phyloP scores from a whole-genome alignment of 2,329 filamentous ascomycete species.

The Exserohilum rostratum region DNA sequence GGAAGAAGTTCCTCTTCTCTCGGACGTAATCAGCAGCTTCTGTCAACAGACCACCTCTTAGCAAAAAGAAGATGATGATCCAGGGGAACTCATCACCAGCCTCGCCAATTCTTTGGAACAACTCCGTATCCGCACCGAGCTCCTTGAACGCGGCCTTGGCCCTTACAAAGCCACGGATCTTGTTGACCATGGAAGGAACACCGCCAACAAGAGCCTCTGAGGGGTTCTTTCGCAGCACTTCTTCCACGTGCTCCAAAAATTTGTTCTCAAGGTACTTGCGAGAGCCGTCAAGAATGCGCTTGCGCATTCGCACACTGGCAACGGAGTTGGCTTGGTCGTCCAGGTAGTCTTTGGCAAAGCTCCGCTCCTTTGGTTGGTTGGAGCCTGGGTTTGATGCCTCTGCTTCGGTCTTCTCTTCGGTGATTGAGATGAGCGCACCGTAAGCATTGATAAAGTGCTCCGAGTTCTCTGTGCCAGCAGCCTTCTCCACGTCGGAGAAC shows the following conservation, averaged over 20 bases:
- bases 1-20: slow-evolving; percentile 81
- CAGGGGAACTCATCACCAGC: slow-evolving; percentile 80
- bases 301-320: slow-evolving; percentile 71
- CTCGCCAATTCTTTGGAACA: slow-evolving; percentile 73
- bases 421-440: slow-evolving; percentile 77
- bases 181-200: slow-evolving; percentile 84
- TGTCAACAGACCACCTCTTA: slow-evolving; percentile 80
- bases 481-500: slow-evolving; percentile 75
- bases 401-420: slow-evolving; percentile 66
- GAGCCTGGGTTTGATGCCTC: slow-evolving; percentile 62
- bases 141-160: slow-evolving; percentile 81
- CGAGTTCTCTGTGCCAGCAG: slow-evolving; percentile 72
- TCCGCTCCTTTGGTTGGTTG: slow-evolving; percentile 73
- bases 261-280: slow-evolving; percentile 79
- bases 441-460: slow-evolving; percentile 83
- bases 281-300: slow-evolving; percentile 79
- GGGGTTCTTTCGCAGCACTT: slow-evolving; percentile 79
- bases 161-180: slow-evolving; percentile 90
- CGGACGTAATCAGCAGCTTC: slow-evolving; percentile 89
- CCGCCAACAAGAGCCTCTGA: slow-evolving; percentile 89
- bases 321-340: slow-evolving; percentile 72
- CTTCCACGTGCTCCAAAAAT: slow-evolving; percentile 80
- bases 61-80: slow-evolving; percentile 90
- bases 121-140: slow-evolving; percentile 78
- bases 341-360: slow-evolving; percentile 77